phyloP scores from a whole-genome alignment of 1,284 basidiomycete species.

The Trichosporon sp. region DNA sequence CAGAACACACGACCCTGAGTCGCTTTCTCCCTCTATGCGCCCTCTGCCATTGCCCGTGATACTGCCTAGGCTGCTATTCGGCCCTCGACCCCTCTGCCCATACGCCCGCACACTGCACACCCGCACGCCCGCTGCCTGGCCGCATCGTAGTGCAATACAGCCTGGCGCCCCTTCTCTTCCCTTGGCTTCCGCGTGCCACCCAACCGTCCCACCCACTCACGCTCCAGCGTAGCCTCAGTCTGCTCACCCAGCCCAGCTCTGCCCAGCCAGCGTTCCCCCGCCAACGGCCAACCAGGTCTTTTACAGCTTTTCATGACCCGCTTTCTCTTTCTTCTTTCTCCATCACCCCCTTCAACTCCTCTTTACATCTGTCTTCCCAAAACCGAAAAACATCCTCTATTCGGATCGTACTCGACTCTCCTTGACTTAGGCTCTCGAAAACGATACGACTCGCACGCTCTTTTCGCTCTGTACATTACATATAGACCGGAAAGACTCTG shows the following conservation, averaged over 20 bases:
- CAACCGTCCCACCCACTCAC: neutral
- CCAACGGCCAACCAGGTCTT: neutral
- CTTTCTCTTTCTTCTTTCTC: slow-evolving; percentile 10
- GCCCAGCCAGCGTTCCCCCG: neutral
- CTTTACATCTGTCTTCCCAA: neutral
- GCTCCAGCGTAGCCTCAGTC: too few species aligned
- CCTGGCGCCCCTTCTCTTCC: neutral
- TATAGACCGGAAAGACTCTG: slow-evolving; percentile 19
- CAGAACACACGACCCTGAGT: neutral
- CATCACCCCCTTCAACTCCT: slow-evolving; percentile 4
- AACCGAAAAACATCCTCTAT: slow-evolving; percentile 1
- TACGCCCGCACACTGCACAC: neutral
- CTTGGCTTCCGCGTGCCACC: neutral
- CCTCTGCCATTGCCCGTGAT: too few species aligned
- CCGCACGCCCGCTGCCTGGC: too few species aligned
- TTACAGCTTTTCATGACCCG: neutral
- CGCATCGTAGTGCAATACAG: too few species aligned
- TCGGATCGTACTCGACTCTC: slow-evolving; percentile 5
- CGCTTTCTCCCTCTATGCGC: neutral
- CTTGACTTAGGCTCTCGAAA: neutral
- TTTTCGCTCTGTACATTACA: slow-evolving; percentile 22
- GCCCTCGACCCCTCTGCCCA: neutral
- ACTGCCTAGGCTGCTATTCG: neutral
- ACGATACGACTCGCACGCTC: slow-evolving; percentile 15
- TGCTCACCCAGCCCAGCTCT: neutral